Conservation (phyloP, 139 green algal genomes). For the Eudorina sp. region DNA sequence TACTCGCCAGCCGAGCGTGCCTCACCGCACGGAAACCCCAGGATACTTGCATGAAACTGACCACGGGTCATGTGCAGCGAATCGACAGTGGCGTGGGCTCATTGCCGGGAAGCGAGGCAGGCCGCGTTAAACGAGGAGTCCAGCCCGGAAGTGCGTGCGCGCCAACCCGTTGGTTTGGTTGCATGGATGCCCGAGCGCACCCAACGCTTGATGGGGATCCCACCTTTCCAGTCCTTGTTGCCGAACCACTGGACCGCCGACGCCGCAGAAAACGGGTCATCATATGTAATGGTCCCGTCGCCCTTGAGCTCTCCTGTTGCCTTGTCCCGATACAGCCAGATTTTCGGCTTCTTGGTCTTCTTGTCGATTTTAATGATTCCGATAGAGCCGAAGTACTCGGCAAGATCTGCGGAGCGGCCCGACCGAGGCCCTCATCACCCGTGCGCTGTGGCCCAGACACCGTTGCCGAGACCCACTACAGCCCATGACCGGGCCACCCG, state of each 20-base stretch:
- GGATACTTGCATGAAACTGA: too few relatives aligned
- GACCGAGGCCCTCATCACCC: slow-evolving; percentile 29
- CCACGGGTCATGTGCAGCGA: too few relatives aligned
- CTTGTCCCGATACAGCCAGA: slow-evolving; percentile 72
- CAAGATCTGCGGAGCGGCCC: slow-evolving; percentile 63
- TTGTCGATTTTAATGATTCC: slow-evolving; percentile 75
- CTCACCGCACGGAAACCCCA: too few relatives aligned
- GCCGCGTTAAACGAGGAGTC: too few relatives aligned
- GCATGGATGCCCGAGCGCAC: background rate
- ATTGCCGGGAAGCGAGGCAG: too few relatives aligned
- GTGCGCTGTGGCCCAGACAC: background rate
- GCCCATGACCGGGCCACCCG: background rate
- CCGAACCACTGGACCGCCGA: slow-evolving; percentile 90
- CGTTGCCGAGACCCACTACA: background rate
- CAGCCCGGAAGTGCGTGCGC: too few relatives aligned
- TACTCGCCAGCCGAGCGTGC: too few relatives aligned
- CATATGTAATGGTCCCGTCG: slow-evolving; percentile 82
- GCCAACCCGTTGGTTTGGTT: too few relatives aligned
- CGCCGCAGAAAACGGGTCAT: slow-evolving; percentile 86
- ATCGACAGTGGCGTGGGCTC: too few relatives aligned
- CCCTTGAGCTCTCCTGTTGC: slow-evolving; percentile 85
- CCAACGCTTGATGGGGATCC: background rate
- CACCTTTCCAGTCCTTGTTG: slow-evolving; percentile 88
- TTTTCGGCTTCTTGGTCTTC: slow-evolving; percentile 81
- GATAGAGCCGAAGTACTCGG: slow-evolving; percentile 87